Percentiles rank a stretch among this genome's conserved stretches.
Evolutionary conservation across 73 alveolate species (phyloP).

Genomic region (Tetrahymena elliotti): DNA sequence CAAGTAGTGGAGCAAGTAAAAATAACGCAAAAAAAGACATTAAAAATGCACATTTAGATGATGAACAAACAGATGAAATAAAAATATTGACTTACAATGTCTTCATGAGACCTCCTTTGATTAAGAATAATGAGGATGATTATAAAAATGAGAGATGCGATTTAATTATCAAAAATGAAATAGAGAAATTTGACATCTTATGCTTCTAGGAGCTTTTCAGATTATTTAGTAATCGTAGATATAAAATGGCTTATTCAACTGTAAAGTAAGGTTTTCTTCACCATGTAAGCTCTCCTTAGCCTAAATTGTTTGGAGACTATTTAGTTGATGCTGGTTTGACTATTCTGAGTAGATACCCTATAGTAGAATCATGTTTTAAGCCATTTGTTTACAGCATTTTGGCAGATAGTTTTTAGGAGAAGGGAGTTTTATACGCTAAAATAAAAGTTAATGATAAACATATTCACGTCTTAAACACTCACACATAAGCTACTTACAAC

Average conservation of each 20-base stretch:
- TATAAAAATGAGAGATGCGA: slow-evolving; percentile 74
- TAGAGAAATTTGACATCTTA: slow-evolving; percentile 55
- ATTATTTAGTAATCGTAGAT: slow-evolving; percentile 60
- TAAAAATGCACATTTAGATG: neutral
- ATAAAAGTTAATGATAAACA: slow-evolving; percentile 48
- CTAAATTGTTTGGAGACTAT: slow-evolving; percentile 69
- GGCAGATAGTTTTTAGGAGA: slow-evolving; percentile 61
- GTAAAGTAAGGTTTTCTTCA: slow-evolving; percentile 64
- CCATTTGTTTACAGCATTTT: slow-evolving; percentile 66
- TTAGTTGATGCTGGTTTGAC: slow-evolving; percentile 88
- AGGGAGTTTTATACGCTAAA: slow-evolving; percentile 82
- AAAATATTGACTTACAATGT: slow-evolving; percentile 73
- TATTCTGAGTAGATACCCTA: slow-evolving; percentile 57
- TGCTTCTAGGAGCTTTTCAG: slow-evolving; percentile 89
- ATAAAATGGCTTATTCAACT: slow-evolving; percentile 64
- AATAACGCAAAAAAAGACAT: neutral
- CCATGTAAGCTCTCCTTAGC: slow-evolving; percentile 58
- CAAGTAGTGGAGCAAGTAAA: neutral
- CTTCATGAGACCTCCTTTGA: slow-evolving; percentile 88
- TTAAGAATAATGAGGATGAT: slow-evolving; percentile 66
- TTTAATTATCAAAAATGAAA: slow-evolving; percentile 11
- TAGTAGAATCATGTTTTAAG: slow-evolving; percentile 54
- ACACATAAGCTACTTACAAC: slow-evolving; percentile 76
- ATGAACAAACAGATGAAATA: neutral
- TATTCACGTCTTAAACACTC: slow-evolving; percentile 79